Evolutionary conservation across 2,329 filamentous ascomycete species (phyloP), one percentile per base, ranked within the genome.

Genomic region (Camptophora hylomeconis): DNA sequence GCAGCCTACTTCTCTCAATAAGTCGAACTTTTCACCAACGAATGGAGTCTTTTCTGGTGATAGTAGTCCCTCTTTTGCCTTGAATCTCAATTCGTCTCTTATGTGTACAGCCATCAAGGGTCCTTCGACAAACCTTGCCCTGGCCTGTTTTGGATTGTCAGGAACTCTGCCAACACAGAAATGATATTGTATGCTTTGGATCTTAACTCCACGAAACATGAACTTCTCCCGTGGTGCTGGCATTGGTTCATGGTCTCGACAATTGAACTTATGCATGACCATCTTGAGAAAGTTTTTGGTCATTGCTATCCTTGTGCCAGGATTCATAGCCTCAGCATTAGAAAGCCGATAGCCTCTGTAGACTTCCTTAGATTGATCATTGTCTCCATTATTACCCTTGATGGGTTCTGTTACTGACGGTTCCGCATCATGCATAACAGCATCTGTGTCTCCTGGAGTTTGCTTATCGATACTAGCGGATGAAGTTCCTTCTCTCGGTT

Each of bases 291-390:
- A 65, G 9, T 61, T 58, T 26, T 61, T 58, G 20, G 74, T 53
- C 17, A 63, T 62, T 12, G 74, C 67, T 14, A 65, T 58, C 17
- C 70, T 67, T 36, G 66, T 62, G 15, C 61, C 57, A 26, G 69
- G 65, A 10, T 71, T 71, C 67, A 75, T 73, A 24, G 70, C 63
- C 17, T 54, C 46, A 11, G 69, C 70, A 19, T 64, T 61, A 6
- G 61, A 63, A n/a, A 65, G 62, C 14, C 72, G 68, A 23, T 67
- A 63, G 17, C 72, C 72, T 24, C 62, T 68, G 48, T 76, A 76
- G 33, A 52, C 46, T 26, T 40, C 48, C 17, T 42, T 35, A 11
- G 43, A 40, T 17, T 38, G 20, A n/a, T 26, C 8, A 11, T 13
- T 7, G 16, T 21, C 17, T 4, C 10, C 14, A 18, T 20, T 16